A percentile compares a stretch with the other conserved stretches of the same genome.
Evolutionary conservation across 2,329 filamentous ascomycete genomes (phyloP).

Genomic region (Talaromyces sp.): DNA sequence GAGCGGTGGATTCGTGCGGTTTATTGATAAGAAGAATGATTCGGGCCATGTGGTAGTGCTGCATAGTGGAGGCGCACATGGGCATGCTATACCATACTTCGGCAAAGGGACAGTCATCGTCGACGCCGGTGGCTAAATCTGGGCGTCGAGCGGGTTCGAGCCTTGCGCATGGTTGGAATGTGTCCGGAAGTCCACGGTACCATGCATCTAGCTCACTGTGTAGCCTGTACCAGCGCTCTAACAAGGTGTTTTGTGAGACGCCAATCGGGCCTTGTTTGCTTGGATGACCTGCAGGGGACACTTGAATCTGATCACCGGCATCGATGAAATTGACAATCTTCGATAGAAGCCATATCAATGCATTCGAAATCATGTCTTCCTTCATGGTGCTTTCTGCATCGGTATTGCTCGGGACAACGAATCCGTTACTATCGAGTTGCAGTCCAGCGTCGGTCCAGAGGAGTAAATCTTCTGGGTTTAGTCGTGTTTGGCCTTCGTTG

Average conservation of each 20-base stretch:
- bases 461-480: conserved; percentile 60
- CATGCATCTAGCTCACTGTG: conserved; percentile 57
- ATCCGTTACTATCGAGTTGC: conserved; percentile 53
- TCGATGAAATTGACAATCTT: conserved; percentile 65
- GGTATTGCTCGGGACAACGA: conserved; percentile 44
- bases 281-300: conserved; percentile 23
- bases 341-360: conserved; percentile 62
- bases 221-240: conserved; percentile 51
- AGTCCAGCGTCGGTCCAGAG: conserved; percentile 65
- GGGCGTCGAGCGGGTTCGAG: conserved; percentile 37
- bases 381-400: conserved; percentile 49
- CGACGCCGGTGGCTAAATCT: conserved; percentile 23
- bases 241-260: conserved; percentile 39
- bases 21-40: conserved; percentile 44
- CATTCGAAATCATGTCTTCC: conserved; percentile 63
- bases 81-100: conserved; percentile 64
- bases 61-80: conserved; percentile 62
- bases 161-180: conserved; percentile 56
- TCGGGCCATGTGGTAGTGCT: conserved; percentile 45
- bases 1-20: conserved; percentile 43
- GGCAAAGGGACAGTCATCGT: conserved; percentile 40
- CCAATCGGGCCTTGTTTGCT: conserved; percentile 29
- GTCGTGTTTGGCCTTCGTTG: conserved; percentile 58
- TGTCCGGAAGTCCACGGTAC: conserved; percentile 57
- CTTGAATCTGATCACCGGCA: conserved; percentile 50